A percentile compares a stretch with the other conserved stretches of the same genome.
phyloP scores from a whole-genome alignment of 139 green algal genomes.

The Helicosporidium sp. region DNA sequence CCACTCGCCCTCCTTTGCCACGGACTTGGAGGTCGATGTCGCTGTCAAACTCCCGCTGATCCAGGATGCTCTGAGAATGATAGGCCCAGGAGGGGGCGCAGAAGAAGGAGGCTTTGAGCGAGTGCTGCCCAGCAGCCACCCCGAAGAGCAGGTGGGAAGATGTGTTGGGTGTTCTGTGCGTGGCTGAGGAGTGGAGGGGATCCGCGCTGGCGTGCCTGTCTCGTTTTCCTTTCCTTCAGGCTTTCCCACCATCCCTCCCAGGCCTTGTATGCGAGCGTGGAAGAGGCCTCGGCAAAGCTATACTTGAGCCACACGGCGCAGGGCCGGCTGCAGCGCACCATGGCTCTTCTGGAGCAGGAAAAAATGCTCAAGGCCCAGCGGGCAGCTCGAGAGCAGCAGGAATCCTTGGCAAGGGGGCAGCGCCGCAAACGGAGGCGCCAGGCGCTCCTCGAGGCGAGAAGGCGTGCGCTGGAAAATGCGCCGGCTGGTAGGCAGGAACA shows the following conservation, averaged over 20 bases:
- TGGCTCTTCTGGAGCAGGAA: too few species aligned
- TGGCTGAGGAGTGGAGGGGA: not conserved
- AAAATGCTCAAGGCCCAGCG: too few species aligned
- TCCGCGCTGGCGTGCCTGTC: too few species aligned
- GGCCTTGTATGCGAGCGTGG: constrained; percentile 7
- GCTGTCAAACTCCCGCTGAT: constrained; percentile 27
- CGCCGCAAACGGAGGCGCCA: too few species aligned
- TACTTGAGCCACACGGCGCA: not conserved
- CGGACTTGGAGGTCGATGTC: constrained; percentile 44
- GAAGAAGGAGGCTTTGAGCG: not conserved
- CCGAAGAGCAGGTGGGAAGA: not conserved
- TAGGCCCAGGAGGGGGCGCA: not conserved
- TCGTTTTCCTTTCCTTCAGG: too few species aligned
- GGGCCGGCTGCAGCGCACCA: not conserved
- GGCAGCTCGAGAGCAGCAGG: too few species aligned
- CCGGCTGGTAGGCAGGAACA: too few species aligned
- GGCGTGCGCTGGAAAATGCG: too few species aligned
- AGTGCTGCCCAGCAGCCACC: not conserved
- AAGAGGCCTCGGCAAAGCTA: not conserved
- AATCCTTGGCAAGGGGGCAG: too few species aligned
- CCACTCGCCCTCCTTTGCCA: constrained; percentile 54
- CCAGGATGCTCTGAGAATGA: constrained; percentile 16
- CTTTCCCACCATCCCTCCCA: not conserved
- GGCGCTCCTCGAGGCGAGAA: too few species aligned
- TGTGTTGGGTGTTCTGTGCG: not conserved